Evolutionary conservation across 1,284 basidiomycete species (phyloP).

Genomic region (Rhizoctonia solani): DNA sequence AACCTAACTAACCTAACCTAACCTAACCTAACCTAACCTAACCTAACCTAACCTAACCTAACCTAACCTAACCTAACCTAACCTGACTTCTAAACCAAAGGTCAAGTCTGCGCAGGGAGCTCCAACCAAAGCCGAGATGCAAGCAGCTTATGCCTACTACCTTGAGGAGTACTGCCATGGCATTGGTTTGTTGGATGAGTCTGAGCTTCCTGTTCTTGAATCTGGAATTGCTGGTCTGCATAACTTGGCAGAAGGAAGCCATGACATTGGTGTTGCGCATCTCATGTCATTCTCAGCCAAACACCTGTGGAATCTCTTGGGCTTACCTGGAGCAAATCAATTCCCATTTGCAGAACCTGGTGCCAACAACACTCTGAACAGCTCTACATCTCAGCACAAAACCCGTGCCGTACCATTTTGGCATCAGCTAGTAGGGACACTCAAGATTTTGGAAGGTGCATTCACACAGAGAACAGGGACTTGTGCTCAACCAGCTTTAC

Average conservation of each 20-base stretch:
- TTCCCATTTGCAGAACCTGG: conserved; percentile 13
- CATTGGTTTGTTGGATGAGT: background rate
- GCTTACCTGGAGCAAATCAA: background rate
- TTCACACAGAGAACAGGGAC: background rate
- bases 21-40: no score
- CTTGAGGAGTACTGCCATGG: conserved; percentile 2
- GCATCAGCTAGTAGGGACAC: conserved; percentile 6
- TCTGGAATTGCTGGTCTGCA: background rate
- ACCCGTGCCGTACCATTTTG: background rate
- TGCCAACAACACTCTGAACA: no score
- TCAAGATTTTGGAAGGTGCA: background rate
- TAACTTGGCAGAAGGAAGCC: background rate
- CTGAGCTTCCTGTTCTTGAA: background rate
- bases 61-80: no score
- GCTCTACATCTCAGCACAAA: background rate
- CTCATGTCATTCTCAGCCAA: background rate
- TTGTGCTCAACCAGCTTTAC: background rate
- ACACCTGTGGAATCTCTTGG: background rate
- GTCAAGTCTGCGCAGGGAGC: background rate
- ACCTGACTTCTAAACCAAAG: background rate
- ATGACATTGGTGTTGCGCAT: background rate
- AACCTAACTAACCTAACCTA: no score
- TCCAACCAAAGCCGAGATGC: background rate
- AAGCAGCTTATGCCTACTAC: background rate
- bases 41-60: no score